These are phyloP conservation scores for Ustilago shanxiensis DNA, from an alignment of 1,284 basidiomycete species.

Conservation along the genomic window DNA sequence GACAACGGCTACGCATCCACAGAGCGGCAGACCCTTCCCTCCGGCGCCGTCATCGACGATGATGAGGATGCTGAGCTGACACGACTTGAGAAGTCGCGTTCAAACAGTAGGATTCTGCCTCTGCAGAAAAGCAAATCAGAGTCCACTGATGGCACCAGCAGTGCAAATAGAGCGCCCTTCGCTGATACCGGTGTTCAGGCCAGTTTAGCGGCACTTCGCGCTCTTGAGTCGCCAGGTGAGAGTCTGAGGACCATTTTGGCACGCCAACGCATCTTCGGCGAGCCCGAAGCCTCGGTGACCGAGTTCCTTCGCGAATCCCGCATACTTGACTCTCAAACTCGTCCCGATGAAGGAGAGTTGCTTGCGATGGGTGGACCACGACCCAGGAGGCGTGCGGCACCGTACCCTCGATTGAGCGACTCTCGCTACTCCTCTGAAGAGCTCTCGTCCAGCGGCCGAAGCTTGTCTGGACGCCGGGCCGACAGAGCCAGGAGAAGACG, in stretches of 20 bases:
- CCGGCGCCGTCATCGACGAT: not conserved
- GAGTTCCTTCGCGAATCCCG: constrained; percentile 17
- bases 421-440: constrained; percentile 26
- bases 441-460: constrained; percentile 31
- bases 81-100: constrained; percentile 18
- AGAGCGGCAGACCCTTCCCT: not conserved
- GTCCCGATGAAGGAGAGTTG: constrained; percentile 7
- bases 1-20: not conserved
- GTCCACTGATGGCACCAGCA: not conserved
- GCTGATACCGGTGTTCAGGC: constrained; percentile 50
- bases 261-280: constrained; percentile 40
- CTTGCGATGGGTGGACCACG: constrained; percentile 20
- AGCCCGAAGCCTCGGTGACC: constrained; percentile 17
- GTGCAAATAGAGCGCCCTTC: constrained; percentile 24
- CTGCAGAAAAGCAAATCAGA: not conserved
- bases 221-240: constrained; percentile 43
- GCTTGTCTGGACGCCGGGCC: constrained; percentile 8
- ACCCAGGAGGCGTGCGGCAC: constrained; percentile 26
- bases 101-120: constrained; percentile 11
- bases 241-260: constrained; percentile 37
- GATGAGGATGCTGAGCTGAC: constrained; percentile 20
- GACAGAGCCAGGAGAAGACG: constrained; percentile 10
- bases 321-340: constrained; percentile 4
- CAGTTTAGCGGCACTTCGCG: constrained; percentile 39
- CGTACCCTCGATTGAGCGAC: constrained; percentile 18